Evolutionary conservation across 1,139 yeast genomes (phyloP).

Genomic region (Saccharomyces hybrid): DNA sequence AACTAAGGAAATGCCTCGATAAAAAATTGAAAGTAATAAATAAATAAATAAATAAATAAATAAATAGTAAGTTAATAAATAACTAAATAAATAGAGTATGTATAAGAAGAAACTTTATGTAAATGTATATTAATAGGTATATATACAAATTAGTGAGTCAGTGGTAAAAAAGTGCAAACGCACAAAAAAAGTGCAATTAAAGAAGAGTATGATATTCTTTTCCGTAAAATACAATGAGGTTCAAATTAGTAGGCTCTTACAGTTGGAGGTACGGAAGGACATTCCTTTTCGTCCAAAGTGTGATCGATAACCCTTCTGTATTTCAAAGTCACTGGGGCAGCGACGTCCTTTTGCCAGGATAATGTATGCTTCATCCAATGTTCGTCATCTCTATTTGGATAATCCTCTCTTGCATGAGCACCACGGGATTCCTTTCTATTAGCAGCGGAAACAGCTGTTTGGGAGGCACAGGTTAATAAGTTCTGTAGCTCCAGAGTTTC

Average conservation of each 20-base stretch:
- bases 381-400: constrained; percentile 88
- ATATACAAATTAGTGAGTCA: neutral
- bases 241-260: constrained; percentile 71
- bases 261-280: constrained; percentile 96
- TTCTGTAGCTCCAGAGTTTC: constrained; percentile 95
- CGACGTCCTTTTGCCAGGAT: constrained; percentile 76
- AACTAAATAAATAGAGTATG: constrained; percentile 3
- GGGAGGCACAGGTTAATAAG: constrained; percentile 94
- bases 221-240: neutral
- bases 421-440: constrained; percentile 98
- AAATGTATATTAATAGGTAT: neutral
- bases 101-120: neutral
- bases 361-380: constrained; percentile 98
- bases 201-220: neutral
- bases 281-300: constrained; percentile 85
- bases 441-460: constrained; percentile 90
- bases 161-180: neutral
- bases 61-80: constrained; percentile 5
- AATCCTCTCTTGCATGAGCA: constrained; percentile 99
- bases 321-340: constrained; percentile 64
- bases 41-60: constrained; percentile 13
- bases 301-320: constrained; percentile 81
- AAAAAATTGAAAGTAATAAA: neutral
- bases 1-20: neutral
- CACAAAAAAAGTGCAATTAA: neutral